Evolutionary conservation across 768 basidiomycete species (phyloP).

Genomic region (Tricholoma sp.): DNA sequence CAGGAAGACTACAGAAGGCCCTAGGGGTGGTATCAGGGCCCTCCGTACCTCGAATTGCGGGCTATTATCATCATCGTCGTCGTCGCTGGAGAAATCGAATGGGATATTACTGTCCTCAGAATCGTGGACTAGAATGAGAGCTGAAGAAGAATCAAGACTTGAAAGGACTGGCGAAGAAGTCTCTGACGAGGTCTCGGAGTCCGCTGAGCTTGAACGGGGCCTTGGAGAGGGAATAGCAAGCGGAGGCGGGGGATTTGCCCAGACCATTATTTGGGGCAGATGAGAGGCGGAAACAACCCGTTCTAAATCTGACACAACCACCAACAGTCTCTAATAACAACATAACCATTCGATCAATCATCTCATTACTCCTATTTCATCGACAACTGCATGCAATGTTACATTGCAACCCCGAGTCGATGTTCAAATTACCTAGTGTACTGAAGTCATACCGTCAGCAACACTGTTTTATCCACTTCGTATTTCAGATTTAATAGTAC

Average conservation of each 20-base stretch:
- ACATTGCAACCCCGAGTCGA: too few relatives aligned
- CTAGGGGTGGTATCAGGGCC: slow-evolving; percentile 46
- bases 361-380: too few relatives aligned
- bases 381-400: too few relatives aligned
- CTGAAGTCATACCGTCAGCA: too few relatives aligned
- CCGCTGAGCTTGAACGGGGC: slow-evolving; percentile 18
- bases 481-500: too few relatives aligned
- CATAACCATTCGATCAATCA: not conserved
- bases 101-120: slow-evolving; percentile 36
- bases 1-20: slow-evolving; percentile 54
- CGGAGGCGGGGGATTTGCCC: slow-evolving; percentile 14
- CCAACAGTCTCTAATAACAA: too few relatives aligned
- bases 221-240: slow-evolving; percentile 7
- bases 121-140: slow-evolving; percentile 61
- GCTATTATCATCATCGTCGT: slow-evolving; percentile 45
- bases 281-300: not conserved
- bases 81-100: slow-evolving; percentile 35
- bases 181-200: slow-evolving; percentile 21
- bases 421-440: too few relatives aligned
- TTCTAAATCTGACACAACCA: not conserved
- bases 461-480: too few relatives aligned
- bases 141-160: slow-evolving; percentile 39
- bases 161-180: slow-evolving; percentile 20
- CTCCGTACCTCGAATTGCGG: slow-evolving; percentile 39
- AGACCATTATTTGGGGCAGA: slow-evolving; percentile 8